Conservation (phyloP, 2,329 filamentous ascomycete species). For the Pseudogymnoascus sp. region DNA sequence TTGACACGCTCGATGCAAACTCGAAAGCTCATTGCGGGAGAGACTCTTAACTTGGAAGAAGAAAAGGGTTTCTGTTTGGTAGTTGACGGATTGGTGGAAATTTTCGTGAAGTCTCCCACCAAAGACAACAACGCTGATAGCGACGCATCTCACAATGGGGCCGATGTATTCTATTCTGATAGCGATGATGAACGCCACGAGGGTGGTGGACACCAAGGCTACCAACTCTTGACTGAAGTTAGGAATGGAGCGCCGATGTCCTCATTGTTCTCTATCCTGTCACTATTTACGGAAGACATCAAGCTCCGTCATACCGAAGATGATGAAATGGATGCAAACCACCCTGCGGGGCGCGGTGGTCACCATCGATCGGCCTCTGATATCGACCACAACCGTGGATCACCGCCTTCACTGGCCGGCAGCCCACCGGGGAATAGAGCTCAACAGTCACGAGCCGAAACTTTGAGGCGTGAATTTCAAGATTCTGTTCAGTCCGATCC, state of each 20-base stretch:
- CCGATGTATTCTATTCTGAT: constrained; percentile 43
- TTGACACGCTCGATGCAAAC: constrained; percentile 98
- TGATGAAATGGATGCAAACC: constrained; percentile 30
- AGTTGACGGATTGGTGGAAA: constrained; percentile 92
- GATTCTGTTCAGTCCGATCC: not conserved
- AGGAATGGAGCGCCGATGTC: constrained; percentile 98
- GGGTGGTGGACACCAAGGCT: constrained; percentile 67
- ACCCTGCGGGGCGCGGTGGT: constrained; percentile 32
- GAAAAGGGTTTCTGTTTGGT: constrained; percentile 98
- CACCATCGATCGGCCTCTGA: constrained; percentile 22
- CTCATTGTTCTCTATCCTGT: constrained; percentile 93
- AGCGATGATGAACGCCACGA: constrained; percentile 62
- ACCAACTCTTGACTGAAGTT: constrained; percentile 92
- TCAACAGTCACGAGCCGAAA: not conserved
- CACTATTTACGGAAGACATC: constrained; percentile 92
- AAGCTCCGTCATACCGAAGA: constrained; percentile 69
- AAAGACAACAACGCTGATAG: constrained; percentile 40
- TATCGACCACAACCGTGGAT: constrained; percentile 20
- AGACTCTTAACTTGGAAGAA: constrained; percentile 91
- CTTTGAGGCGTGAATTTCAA: not conserved
- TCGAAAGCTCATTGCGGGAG: constrained; percentile 87
- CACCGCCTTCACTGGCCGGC: constrained; percentile 28
- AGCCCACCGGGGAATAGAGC: constrained; percentile 15
- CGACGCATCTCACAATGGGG: constrained; percentile 33
- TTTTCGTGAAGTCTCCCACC: constrained; percentile 88